Percentiles rank a stretch among this genome's conserved stretches.
These are phyloP conservation scores for Mortierella sp. DNA, from an alignment of 371 early-diverging fungal species.

Conservation along the genomic window DNA sequence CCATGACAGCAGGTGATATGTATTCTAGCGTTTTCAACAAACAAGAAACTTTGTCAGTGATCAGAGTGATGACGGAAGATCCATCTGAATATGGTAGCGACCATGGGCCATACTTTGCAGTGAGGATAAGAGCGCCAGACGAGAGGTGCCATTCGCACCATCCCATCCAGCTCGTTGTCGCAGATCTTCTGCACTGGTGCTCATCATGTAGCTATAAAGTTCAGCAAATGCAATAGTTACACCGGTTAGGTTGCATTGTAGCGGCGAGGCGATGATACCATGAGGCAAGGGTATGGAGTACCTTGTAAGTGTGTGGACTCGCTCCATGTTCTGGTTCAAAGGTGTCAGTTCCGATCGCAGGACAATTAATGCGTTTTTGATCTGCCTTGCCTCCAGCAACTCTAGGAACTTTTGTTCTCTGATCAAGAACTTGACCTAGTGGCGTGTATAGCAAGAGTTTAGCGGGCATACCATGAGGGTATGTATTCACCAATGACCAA, in stretches of 20 bases:
- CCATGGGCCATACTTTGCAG: slow-evolving; percentile 67
- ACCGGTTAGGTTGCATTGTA: too few species aligned
- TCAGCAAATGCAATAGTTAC: too few species aligned
- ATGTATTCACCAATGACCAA: not conserved
- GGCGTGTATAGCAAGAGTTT: not conserved
- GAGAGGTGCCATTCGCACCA: slow-evolving; percentile 78
- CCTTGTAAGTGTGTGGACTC: slow-evolving; percentile 64
- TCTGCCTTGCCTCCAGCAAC: slow-evolving; percentile 68
- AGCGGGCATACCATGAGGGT: not conserved
- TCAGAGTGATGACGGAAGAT: too few species aligned
- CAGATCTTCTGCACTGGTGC: slow-evolving; percentile 69
- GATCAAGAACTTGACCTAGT: slow-evolving; percentile 69
- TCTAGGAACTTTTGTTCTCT: slow-evolving; percentile 88
- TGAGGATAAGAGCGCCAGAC: slow-evolving; percentile 67
- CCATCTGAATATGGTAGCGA: too few species aligned
- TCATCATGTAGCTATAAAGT: slow-evolving; percentile 75
- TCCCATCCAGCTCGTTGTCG: slow-evolving; percentile 79
- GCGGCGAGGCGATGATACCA: too few species aligned
- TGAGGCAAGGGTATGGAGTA: slow-evolving; percentile 6
- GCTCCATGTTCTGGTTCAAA: slow-evolving; percentile 65
- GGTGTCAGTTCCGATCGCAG: slow-evolving; percentile 82
- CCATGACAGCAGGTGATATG: slow-evolving; percentile 86
- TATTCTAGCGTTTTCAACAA: slow-evolving; percentile 57
- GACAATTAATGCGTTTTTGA: slow-evolving; percentile 73
- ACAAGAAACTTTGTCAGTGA: too few species aligned